Evolutionary conservation across 1,139 yeast species (phyloP), one percentile per base, ranked within the genome.

Genomic region (Zygoascus hellenicus): DNA sequence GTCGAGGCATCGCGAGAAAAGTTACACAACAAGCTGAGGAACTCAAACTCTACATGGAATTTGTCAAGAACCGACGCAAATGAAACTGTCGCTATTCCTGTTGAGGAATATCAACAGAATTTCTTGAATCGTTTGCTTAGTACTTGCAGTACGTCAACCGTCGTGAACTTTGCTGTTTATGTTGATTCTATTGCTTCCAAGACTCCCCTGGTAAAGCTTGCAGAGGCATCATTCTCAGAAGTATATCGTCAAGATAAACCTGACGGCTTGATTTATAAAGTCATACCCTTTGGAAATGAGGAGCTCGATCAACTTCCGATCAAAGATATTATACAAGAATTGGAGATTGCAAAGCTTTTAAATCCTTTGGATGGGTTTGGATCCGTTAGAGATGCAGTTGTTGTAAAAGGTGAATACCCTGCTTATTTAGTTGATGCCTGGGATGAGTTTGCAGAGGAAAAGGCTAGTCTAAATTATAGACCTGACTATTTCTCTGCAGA

Each of bases 1-100:
- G 77, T 75, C 48, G 75, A 74, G 33, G 72, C 71, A 11, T 75
- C 83, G 10, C 68, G 80, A 41, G 79, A 75, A 53, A 78, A 77
- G 54, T 66, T 79, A 43, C 71, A 74, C 53, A 71, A 71, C 51
- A 79, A 76, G 55, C 63, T 80, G 43, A 70, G 72, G 51, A 77
- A 76, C 48, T 76, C 81, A 19, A 68, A 76, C 1, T 78, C 83
- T 2, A 60, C 79, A 35, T 54, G 76, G 47, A 73, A 78, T 9
- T 52, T 68, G 16, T 56, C 66, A 2, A 57, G 59, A 10, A 53
- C 64, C 9, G 59, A 31, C 6, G 39, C 39, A 2, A 42, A 19
- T 11, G 30, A 35, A 10, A 50, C 59, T 2, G 54, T 57, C 16
- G 56, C 56, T 9, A 62, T 64, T 36, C 68, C 67, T 3, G 59